Conservation (phyloP, 768 basidiomycete genomes). For the Auricularia cornea region DNA sequence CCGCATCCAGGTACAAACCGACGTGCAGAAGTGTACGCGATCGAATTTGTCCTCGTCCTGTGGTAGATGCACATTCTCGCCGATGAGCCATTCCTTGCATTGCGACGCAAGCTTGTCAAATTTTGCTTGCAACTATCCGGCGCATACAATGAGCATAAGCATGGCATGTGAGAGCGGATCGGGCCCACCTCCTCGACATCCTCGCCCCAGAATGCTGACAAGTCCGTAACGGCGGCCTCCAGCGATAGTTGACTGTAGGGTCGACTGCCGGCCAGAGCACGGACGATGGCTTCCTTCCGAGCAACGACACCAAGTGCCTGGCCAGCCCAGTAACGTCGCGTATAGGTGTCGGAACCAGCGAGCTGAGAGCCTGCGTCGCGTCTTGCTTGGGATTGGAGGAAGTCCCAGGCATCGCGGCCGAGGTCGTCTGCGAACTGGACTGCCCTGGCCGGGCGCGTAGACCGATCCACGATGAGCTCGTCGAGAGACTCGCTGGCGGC, state of each 20-base stretch:
- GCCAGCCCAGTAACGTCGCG: conserved; percentile 44
- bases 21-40: conserved; percentile 27
- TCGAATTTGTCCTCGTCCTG: conserved; percentile 17
- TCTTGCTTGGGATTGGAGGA: conserved; percentile 4
- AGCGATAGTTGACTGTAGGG: conserved; percentile 21
- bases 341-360: conserved; percentile 16
- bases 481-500: conserved; percentile 34
- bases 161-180: not conserved
- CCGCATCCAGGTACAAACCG: conserved; percentile 45
- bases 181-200: conserved; percentile 34
- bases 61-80: not conserved
- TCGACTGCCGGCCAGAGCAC: conserved; percentile 2
- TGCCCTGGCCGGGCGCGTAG: conserved; percentile 31
- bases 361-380: not conserved
- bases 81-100: not conserved
- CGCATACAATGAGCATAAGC: not conserved
- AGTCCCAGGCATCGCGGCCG: conserved; percentile 50
- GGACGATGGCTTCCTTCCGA: conserved; percentile 29
- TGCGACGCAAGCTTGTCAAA: not conserved
- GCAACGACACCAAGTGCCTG: conserved; percentile 36
- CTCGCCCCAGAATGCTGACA: conserved; percentile 46
- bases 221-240: conserved; percentile 38
- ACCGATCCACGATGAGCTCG: conserved; percentile 21
- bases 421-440: conserved; percentile 30
- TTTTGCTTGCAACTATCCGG: not conserved